Evolutionary conservation across 306 rosid species (phyloP).

Genomic region (Prunus persica): DNA sequence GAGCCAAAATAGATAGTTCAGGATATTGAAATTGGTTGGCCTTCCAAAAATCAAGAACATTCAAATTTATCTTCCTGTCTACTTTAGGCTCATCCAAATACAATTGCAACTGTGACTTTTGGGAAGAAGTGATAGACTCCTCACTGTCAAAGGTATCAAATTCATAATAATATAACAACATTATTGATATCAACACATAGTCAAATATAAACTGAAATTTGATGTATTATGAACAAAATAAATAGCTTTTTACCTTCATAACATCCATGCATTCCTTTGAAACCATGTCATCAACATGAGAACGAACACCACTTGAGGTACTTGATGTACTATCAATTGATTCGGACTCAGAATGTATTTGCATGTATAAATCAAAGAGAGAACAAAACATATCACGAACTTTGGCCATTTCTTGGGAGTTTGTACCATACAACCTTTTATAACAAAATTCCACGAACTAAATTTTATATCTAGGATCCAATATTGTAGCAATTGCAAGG

Average conservation of each 20-base stretch:
- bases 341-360: background rate
- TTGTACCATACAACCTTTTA: background rate
- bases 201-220: no score
- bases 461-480: background rate
- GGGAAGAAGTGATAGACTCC: background rate
- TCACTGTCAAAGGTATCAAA: background rate
- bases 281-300: no score
- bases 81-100: background rate
- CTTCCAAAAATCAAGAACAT: conserved; percentile 1
- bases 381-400: background rate
- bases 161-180: no score
- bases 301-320: no score
- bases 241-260: no score
- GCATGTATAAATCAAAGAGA: background rate
- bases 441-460: background rate
- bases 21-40: background rate
- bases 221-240: no score
- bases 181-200: no score
- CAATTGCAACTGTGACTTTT: background rate
- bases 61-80: background rate
- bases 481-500: background rate
- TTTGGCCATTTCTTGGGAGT: background rate
- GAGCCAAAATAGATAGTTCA: background rate
- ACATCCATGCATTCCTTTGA: background rate
- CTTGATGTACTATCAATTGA: background rate